Conservation (phyloP, 768 basidiomycete genomes). For the Collybiopsis confluens region DNA sequence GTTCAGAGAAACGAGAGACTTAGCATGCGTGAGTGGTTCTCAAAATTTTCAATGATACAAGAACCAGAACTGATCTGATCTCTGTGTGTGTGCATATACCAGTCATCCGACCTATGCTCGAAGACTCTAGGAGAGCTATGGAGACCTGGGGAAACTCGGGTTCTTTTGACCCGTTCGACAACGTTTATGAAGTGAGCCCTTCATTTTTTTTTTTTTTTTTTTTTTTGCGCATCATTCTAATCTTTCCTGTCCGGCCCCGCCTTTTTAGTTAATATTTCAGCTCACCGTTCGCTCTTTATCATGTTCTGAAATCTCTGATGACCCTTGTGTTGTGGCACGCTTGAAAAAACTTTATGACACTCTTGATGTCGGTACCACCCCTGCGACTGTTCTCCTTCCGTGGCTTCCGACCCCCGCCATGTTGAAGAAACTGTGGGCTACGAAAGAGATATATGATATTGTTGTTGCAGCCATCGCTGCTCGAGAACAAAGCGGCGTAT, state of each 20-base stretch:
- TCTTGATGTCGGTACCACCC: conserved; percentile 68
- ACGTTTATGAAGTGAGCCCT: conserved; percentile 56
- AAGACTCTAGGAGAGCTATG: conserved; percentile 60
- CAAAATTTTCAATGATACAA: too few relatives aligned
- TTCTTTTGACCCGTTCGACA: conserved; percentile 67
- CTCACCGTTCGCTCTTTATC: conserved; percentile 65
- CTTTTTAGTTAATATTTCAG: conserved; percentile 63
- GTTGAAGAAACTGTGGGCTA: conserved; percentile 66
- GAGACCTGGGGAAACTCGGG: conserved; percentile 63
- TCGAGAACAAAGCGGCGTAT: conserved; percentile 53
- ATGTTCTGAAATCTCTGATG: conserved; percentile 65
- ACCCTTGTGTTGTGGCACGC: conserved; percentile 54
- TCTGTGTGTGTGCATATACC: too few relatives aligned
- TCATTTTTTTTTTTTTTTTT: too few relatives aligned
- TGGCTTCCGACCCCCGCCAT: conserved; percentile 76
- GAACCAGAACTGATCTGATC: conserved; percentile 10
- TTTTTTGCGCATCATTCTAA: too few relatives aligned
- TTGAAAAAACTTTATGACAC: conserved; percentile 64
- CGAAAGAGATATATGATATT: conserved; percentile 74
- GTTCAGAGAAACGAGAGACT: conserved; percentile 63
- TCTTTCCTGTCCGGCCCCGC: conserved; percentile 5
- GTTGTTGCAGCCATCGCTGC: conserved; percentile 50
- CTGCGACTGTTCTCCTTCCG: conserved; percentile 66
- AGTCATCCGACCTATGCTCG: conserved; percentile 66
- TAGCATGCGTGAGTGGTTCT: conserved; percentile 45